Conservation (phyloP, 2,329 filamentous ascomycete genomes). For the Colletotrichum sojae region DNA sequence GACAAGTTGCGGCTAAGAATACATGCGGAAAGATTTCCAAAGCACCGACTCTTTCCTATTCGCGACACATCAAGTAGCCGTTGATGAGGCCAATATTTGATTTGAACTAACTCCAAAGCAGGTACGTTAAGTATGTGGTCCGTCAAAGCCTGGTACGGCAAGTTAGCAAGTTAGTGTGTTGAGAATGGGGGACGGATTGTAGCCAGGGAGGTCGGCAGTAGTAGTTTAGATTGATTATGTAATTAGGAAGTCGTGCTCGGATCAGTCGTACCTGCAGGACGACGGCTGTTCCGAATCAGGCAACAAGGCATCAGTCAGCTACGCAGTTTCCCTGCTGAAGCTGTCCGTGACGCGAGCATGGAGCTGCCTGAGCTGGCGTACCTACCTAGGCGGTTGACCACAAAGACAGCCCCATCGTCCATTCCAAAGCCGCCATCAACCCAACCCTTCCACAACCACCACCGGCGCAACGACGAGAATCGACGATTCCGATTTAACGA, state of each 20-base stretch:
- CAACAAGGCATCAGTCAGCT: conserved; percentile 42
- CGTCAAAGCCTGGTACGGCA: too few species aligned
- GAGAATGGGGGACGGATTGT: too few species aligned
- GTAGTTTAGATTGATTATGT: conserved; percentile 1
- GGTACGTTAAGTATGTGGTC: too few species aligned
- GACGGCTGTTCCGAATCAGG: conserved; percentile 34
- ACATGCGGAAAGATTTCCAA: too few species aligned
- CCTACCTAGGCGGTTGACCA: conserved; percentile 21
- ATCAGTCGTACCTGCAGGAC: conserved; percentile 35
- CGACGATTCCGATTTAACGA: conserved; percentile 13
- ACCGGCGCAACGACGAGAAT: conserved; percentile 21
- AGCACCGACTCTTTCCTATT: too few species aligned
- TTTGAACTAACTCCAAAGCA: too few species aligned
- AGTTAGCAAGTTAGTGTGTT: too few species aligned
- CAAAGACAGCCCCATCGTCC: conserved; percentile 43
- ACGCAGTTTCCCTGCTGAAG: conserved; percentile 43
- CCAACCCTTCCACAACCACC: conserved; percentile 18
- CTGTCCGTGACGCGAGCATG: conserved; percentile 56
- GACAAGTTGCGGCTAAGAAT: not conserved
- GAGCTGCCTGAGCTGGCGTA: conserved; percentile 58
- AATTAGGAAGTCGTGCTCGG: not conserved
- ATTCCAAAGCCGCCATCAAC: conserved; percentile 35
- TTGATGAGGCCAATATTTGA: too few species aligned
- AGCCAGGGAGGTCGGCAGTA: too few species aligned
- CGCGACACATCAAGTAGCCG: too few species aligned